Evolutionary conservation across 1,284 basidiomycete species (phyloP), one percentile per base, ranked within the genome.

Genomic region (Puccinia triticina): DNA sequence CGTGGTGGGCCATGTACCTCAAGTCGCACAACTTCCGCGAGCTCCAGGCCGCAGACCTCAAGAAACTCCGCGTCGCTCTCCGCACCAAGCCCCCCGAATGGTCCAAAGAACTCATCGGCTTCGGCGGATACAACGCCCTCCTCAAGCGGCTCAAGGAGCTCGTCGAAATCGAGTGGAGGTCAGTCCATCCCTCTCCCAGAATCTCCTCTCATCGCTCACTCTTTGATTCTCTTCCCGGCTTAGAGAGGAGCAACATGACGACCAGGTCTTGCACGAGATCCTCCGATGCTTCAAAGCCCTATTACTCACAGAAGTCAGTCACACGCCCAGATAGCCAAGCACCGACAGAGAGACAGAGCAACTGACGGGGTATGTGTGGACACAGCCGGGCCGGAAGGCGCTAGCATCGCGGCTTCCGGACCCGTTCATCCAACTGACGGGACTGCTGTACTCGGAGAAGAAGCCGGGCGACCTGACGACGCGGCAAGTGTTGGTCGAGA

Each of bases 221-320:
- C 55, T 18, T 43, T 29, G 76, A 82, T 72, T 26, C 53, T n/a
- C n/a, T 46, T 84, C 29, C 78, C 37, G 53, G 46, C 69, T 59
- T 67, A 95, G 95, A 84, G 96, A 98, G 87, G 96, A 99, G 87
- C 96, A 98, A 86, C 96, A 97, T 85, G 96, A 98, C 86, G 97
- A 99, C 86, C 92, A 96, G 86, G 90, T 97, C 71, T 89, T 99
- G 11, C 92, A 96, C 85, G 96, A 98, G 87, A 89, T 99, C 0
- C 89, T 99, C 40, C 91, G 95, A 2, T 98, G 95, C 88, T 91
- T 99, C 88, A 97, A 97, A 87, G 96, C 94, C 0, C 89, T 99
- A 0, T 92, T 92, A 0, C 96, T 95, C 0, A 96, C 96, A 0
- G 91, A 92, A 12, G 93, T 95, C 53, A 93, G 92, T 18, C 93